Evolutionary conservation across 768 basidiomycete genomes (phyloP).

Genomic region (Mycena filopes): DNA sequence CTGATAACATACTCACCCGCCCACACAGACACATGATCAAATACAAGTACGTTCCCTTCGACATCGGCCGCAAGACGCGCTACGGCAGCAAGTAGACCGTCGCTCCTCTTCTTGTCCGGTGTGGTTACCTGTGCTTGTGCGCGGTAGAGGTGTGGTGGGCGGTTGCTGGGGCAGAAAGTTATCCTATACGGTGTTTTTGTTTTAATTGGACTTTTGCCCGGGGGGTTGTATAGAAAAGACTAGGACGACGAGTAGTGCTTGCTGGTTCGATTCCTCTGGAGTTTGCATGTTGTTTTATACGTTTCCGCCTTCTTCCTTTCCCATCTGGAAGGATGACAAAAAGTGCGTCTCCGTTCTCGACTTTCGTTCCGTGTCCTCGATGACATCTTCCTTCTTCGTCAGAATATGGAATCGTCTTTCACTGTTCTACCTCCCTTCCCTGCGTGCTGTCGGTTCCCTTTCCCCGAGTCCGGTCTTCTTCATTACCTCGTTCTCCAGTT

Average conservation of each 20-base stretch:
- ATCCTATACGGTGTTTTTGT: constrained; percentile 17
- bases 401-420: too few species aligned
- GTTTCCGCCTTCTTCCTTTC: too few species aligned
- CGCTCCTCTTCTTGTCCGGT: too few species aligned
- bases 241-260: background rate
- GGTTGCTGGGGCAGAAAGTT: constrained; percentile 11
- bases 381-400: too few species aligned
- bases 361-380: too few species aligned
- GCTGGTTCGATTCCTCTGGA: background rate
- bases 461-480: background rate
- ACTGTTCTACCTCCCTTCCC: background rate
- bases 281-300: too few species aligned
- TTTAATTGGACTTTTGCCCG: constrained; percentile 16
- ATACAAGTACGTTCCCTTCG: constrained; percentile 97
- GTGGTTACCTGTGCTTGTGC: background rate
- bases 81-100: constrained; percentile 71
- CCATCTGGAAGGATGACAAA: too few species aligned
- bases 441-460: background rate
- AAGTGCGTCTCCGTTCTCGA: too few species aligned
- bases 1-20: background rate
- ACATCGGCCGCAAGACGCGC: constrained; percentile 91
- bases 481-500: background rate
- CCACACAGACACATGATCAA: constrained; percentile 93
- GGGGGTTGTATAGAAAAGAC: constrained; percentile 16
- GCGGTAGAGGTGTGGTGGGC: background rate